Conservation (phyloP, 768 basidiomycete genomes). For the Vararia minispora region DNA sequence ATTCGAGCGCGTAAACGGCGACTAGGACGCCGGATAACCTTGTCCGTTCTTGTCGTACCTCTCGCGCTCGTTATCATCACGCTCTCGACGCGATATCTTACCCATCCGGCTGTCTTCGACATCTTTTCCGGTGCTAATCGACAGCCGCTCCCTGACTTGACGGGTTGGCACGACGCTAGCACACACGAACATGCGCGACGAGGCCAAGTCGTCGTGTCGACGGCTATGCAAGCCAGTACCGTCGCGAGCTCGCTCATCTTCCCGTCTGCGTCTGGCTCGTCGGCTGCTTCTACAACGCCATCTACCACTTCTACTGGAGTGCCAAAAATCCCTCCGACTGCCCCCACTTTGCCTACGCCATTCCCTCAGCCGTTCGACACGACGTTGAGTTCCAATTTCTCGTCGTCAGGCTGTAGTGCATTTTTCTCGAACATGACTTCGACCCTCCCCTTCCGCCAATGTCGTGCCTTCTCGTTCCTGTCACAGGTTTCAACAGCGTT, state of each 20-base stretch:
- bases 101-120: slow-evolving; percentile 38
- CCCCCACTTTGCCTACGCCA: slow-evolving; percentile 54
- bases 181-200: background rate
- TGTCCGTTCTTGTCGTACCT: slow-evolving; percentile 47
- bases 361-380: slow-evolving; percentile 72
- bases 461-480: slow-evolving; percentile 66
- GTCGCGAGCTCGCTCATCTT: slow-evolving; percentile 10
- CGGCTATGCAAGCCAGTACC: background rate
- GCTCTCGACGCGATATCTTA: slow-evolving; percentile 36
- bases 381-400: slow-evolving; percentile 53
- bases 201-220: background rate
- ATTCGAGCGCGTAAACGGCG: slow-evolving; percentile 25
- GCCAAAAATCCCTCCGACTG: slow-evolving; percentile 37
- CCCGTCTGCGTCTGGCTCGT: slow-evolving; percentile 15
- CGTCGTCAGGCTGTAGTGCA: slow-evolving; percentile 46
- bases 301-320: slow-evolving; percentile 19
- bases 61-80: slow-evolving; percentile 44
- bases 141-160: slow-evolving; percentile 11
- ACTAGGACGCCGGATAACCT: slow-evolving; percentile 32
- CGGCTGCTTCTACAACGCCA: too few relatives aligned
- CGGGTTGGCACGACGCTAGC: slow-evolving; percentile 6
- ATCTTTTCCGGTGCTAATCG: slow-evolving; percentile 21
- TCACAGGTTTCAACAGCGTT: slow-evolving; percentile 43
- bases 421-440: slow-evolving; percentile 75
- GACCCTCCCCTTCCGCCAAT: slow-evolving; percentile 48